A percentile compares a stretch with the other conserved stretches of the same genome.
Conservation (phyloP, 371 early-diverging fungal genomes). For the Apophysomyces sp. region DNA sequence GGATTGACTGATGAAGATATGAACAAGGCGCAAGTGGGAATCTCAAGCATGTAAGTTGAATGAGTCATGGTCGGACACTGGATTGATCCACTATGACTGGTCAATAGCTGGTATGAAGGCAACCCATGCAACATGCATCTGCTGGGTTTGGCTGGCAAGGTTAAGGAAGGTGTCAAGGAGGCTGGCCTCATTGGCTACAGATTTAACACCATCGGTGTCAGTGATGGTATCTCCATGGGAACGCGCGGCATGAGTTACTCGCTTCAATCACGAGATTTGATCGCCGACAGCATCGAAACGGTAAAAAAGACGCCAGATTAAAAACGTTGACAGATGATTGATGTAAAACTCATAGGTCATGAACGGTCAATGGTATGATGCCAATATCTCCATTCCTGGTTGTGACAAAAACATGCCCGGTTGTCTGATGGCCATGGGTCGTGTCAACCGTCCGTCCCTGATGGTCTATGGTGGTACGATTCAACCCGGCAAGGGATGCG, state of each 20-base stretch:
- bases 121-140: slow-evolving; percentile 99
- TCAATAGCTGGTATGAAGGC: slow-evolving; percentile 90
- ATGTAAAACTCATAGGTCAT: slow-evolving; percentile 39
- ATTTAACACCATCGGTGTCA: slow-evolving; percentile 97
- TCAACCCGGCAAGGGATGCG: slow-evolving; percentile 67
- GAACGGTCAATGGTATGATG: slow-evolving; percentile 96
- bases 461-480: slow-evolving; percentile 96
- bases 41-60: slow-evolving; percentile 80
- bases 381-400: slow-evolving; percentile 88
- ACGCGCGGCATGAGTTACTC: slow-evolving; percentile 96
- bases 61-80: slow-evolving; percentile 3
- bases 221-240: slow-evolving; percentile 97
- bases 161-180: slow-evolving; percentile 89
- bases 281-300: slow-evolving; percentile 98
- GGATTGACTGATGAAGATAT: slow-evolving; percentile 83
- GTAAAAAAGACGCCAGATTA: slow-evolving; percentile 46
- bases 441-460: slow-evolving; percentile 92
- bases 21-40: slow-evolving; percentile 90
- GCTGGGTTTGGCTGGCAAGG: slow-evolving; percentile 79
- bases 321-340: neutral
- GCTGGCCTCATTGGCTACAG: slow-evolving; percentile 92
- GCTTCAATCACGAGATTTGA: slow-evolving; percentile 94
- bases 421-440: slow-evolving; percentile 92
- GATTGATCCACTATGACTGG: neutral
- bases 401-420: slow-evolving; percentile 99